Evolutionary conservation across 768 basidiomycete genomes (phyloP).

Genomic region (Polyporus arcularius): DNA sequence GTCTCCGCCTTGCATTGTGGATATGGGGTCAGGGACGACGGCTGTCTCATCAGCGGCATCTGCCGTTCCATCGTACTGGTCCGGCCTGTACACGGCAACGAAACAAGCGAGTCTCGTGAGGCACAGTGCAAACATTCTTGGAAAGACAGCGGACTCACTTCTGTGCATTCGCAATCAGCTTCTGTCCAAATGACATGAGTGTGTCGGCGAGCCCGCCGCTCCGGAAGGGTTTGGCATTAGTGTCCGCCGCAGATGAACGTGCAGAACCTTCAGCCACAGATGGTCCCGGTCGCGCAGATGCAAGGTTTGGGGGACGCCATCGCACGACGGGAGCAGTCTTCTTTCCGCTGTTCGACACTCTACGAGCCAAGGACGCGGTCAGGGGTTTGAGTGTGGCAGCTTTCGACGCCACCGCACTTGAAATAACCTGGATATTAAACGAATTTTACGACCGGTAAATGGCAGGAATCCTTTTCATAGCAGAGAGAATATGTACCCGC

Average conservation of each 20-base stretch:
- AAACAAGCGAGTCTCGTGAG: background rate
- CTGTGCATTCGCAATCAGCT: conserved; percentile 4
- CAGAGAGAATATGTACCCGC: conserved; percentile 9
- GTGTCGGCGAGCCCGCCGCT: conserved; percentile 44
- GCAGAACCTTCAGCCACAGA: background rate
- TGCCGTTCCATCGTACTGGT: background rate
- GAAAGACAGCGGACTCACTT: conserved; percentile 7
- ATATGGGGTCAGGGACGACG: conserved; percentile 1
- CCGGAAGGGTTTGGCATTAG: conserved; percentile 3
- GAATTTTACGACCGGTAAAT: background rate
- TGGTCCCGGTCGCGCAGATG: background rate
- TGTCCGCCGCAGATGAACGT: background rate
- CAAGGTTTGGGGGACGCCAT: conserved; percentile 1
- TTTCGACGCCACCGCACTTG: conserved; percentile 12
- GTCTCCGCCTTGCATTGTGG: background rate
- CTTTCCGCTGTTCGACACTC: conserved; percentile 5
- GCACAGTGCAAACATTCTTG: background rate
- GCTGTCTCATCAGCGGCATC: background rate
- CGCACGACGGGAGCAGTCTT: conserved; percentile 8
- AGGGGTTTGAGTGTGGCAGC: conserved; percentile 18
- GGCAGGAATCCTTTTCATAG: background rate
- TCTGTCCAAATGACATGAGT: conserved; percentile 51
- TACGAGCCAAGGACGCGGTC: conserved; percentile 15
- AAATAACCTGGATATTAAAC: conserved; percentile 10
- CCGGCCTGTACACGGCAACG: background rate